These are phyloP conservation scores for Macrolepiota fuliginosa DNA, from an alignment of 768 basidiomycete species.

Conservation along the genomic window DNA sequence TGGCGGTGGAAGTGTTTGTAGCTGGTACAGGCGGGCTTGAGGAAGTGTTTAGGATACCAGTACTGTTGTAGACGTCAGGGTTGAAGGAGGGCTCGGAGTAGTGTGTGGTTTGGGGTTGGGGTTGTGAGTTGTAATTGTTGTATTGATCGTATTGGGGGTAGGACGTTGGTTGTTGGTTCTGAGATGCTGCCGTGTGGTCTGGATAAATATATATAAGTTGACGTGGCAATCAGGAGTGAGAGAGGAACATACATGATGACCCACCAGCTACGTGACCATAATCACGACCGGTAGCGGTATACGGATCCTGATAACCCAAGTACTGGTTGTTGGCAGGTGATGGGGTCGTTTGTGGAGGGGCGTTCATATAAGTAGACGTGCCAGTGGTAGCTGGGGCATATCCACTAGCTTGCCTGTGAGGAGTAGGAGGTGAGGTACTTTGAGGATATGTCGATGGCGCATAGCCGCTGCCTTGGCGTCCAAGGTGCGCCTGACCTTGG, in stretches of 20 bases:
- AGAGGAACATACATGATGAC: slow-evolving; percentile 46
- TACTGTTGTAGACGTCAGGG: slow-evolving; percentile 39
- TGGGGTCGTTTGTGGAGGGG: slow-evolving; percentile 11
- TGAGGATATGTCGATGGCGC: slow-evolving; percentile 31
- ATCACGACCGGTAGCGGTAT: slow-evolving; percentile 26
- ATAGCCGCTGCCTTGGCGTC: slow-evolving; percentile 37
- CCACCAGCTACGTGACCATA: slow-evolving; percentile 57
- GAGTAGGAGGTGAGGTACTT: slow-evolving; percentile 14
- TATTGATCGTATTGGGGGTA: slow-evolving; percentile 56
- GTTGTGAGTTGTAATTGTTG: slow-evolving; percentile 22
- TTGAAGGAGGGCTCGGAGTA: slow-evolving; percentile 25
- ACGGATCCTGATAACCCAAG: slow-evolving; percentile 35
- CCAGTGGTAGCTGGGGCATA: slow-evolving; percentile 17
- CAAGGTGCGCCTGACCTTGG: slow-evolving; percentile 26
- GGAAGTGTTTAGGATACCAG: slow-evolving; percentile 11
- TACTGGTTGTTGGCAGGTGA: slow-evolving; percentile 27
- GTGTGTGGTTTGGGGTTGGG: slow-evolving; percentile 24
- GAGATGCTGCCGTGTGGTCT: slow-evolving; percentile 57
- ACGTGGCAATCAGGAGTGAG: background rate
- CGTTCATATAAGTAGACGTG: slow-evolving; percentile 10
- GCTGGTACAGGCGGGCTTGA: slow-evolving; percentile 16
- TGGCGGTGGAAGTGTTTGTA: slow-evolving; percentile 16
- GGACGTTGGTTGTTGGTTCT: slow-evolving; percentile 45
- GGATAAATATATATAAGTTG: slow-evolving; percentile 10
- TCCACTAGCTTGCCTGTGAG: slow-evolving; percentile 19